These are phyloP conservation scores for Graphilbum fragrans DNA, from an alignment of 2,329 filamentous ascomycete genomes.

Conservation along the genomic window DNA sequence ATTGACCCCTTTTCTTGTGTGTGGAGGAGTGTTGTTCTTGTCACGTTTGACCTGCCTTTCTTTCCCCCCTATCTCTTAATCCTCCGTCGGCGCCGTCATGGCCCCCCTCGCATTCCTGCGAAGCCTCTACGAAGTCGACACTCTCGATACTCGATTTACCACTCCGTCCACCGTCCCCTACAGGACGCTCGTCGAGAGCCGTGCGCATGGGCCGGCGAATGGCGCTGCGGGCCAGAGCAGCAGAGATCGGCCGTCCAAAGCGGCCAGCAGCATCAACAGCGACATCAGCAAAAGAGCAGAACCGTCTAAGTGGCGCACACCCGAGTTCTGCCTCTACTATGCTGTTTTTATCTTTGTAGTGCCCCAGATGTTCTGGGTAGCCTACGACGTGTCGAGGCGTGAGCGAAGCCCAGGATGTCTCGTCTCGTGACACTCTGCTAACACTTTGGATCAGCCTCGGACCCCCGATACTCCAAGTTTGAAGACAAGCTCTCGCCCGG, in stretches of 20 bases:
- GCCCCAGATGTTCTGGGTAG: constrained; percentile 84
- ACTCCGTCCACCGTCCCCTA: constrained; percentile 58
- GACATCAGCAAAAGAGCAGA: constrained; percentile 25
- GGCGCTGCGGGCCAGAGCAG: constrained; percentile 20
- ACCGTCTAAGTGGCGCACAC: constrained; percentile 70
- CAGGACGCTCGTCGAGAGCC: constrained; percentile 25
- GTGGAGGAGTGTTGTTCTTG: neutral
- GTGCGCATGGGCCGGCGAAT: constrained; percentile 31
- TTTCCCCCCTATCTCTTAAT: neutral
- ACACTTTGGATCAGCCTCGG: constrained; percentile 43
- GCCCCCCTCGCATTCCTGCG: constrained; percentile 32
- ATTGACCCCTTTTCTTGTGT: neutral
- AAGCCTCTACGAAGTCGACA: constrained; percentile 34
- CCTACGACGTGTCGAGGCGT: constrained; percentile 77
- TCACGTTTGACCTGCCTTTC: neutral
- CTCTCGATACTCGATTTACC: constrained; percentile 38
- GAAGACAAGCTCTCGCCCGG: constrained; percentile 60
- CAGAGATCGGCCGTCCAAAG: neutral
- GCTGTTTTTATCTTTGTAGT: constrained; percentile 52
- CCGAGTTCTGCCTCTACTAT: constrained; percentile 78
- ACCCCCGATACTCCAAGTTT: constrained; percentile 71
- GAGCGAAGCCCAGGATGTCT: constrained; percentile 15
- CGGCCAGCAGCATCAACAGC: constrained; percentile 17
- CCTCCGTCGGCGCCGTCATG: constrained; percentile 7
- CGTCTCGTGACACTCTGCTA: too few species aligned